A percentile compares a stretch with the other conserved stretches of the same genome.
These are phyloP conservation scores for Gastrolobium villosum DNA, from an alignment of 306 rosid genomes.

Conservation along the genomic window DNA sequence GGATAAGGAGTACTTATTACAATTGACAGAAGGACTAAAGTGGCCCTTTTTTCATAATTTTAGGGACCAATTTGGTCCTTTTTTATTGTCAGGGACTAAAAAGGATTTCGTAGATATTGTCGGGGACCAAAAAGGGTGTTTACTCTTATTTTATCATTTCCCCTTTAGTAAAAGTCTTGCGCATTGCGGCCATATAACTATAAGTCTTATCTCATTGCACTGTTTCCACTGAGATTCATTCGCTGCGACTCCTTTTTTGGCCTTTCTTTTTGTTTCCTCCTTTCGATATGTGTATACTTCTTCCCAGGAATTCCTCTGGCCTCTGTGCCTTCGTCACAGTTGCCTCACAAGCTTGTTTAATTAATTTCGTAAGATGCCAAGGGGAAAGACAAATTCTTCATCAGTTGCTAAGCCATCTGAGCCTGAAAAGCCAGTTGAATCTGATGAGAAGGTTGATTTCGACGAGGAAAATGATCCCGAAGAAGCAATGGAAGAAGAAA, in stretches of 20 bases:
- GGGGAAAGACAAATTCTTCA: constrained; percentile 72
- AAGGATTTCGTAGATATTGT: too few relatives aligned
- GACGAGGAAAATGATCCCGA: constrained; percentile 80
- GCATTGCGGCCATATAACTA: constrained; percentile 55
- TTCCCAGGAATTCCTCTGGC: constrained; percentile 98
- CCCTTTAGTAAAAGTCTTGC: constrained; percentile 64
- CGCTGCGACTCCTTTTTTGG: constrained; percentile 74
- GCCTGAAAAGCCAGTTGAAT: constrained; percentile 77
- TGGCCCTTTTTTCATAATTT: too few relatives aligned
- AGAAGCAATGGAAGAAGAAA: constrained; percentile 84
- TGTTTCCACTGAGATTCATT: constrained; percentile 66
- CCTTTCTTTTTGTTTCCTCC: constrained; percentile 83
- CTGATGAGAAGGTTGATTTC: constrained; percentile 79
- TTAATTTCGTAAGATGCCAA: constrained; percentile 89
- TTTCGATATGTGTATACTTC: constrained; percentile 84
- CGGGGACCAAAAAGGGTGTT: too few relatives aligned
- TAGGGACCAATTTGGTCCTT: too few relatives aligned
- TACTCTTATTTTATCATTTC: constrained; percentile 60
- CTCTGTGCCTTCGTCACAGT: constrained; percentile 98
- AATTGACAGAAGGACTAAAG: too few relatives aligned
- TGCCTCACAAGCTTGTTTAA: constrained; percentile 85
- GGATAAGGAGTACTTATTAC: too few relatives aligned
- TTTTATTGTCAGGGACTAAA: too few relatives aligned
- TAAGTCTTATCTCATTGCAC: constrained; percentile 66
- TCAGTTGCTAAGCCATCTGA: constrained; percentile 67